phyloP scores from a whole-genome alignment of 2,329 filamentous ascomycete species.

The Cladosporium sp. region DNA sequence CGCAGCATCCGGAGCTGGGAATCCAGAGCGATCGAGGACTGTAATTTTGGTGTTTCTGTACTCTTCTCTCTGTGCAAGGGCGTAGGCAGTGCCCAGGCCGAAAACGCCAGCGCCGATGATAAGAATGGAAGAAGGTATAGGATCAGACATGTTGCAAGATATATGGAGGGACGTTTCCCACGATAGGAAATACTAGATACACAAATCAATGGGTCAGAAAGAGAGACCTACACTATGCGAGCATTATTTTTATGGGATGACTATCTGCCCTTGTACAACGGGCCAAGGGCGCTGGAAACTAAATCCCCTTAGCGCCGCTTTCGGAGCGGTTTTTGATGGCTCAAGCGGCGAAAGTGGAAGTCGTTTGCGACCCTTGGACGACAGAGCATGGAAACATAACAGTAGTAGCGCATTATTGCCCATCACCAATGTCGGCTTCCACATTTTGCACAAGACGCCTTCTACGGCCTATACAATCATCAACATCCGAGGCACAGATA shows the following conservation, averaged over 20 bases:
- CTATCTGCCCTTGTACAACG: not conserved
- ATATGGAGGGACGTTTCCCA: not conserved
- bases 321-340: conserved; percentile 3
- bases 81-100: conserved; percentile 62
- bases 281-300: not conserved
- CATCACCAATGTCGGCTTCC: not conserved
- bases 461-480: not conserved
- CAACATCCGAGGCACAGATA: not conserved
- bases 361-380: not conserved
- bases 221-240: not conserved
- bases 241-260: not conserved
- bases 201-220: not conserved
- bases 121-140: conserved; percentile 40
- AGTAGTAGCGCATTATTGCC: not conserved
- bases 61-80: conserved; percentile 59
- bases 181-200: not conserved
- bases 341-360: conserved; percentile 3
- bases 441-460: conserved; percentile 1
- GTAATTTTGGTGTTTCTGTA: conserved; percentile 52
- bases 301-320: not conserved
- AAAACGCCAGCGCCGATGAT: conserved; percentile 53
- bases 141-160: not conserved
- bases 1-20: conserved; percentile 53
- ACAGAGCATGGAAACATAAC: not conserved
- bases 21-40: conserved; percentile 54